Conservation (phyloP, 2,329 filamentous ascomycete species). For the Fusarium sp. region DNA sequence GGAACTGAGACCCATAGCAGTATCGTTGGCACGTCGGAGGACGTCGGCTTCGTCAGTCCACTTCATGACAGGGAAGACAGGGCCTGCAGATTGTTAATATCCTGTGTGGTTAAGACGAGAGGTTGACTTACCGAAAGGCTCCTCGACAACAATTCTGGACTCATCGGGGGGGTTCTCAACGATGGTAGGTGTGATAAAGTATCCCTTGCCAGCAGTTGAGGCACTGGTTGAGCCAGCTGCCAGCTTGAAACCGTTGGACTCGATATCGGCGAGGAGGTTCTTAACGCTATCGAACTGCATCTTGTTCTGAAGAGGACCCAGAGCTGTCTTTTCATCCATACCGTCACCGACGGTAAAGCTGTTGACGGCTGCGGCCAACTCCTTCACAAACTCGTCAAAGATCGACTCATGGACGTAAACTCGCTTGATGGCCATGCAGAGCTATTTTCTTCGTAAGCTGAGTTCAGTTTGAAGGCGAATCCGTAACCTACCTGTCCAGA, state of each 20-base stretch:
- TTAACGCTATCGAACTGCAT: neutral
- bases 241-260: neutral
- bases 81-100: slow-evolving; percentile 42
- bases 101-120: too few relatives aligned
- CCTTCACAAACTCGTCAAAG: slow-evolving; percentile 54
- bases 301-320: neutral
- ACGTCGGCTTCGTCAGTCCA: slow-evolving; percentile 71
- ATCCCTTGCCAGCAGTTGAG: neutral
- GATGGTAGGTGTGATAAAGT: neutral
- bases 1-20: slow-evolving; percentile 63
- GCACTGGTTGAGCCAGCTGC: neutral
- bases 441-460: neutral
- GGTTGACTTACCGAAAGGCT: slow-evolving; percentile 15
- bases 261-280: neutral
- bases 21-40: slow-evolving; percentile 63
- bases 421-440: slow-evolving; percentile 55
- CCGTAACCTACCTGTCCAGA: slow-evolving; percentile 52
- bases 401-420: slow-evolving; percentile 70
- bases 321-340: neutral
- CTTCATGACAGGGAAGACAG: slow-evolving; percentile 69
- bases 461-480: neutral
- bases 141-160: slow-evolving; percentile 11
- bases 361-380: neutral
- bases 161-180: neutral
- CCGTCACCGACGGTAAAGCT: neutral